phyloP scores from a whole-genome alignment of 768 basidiomycete species.

The Trametes maxima region DNA sequence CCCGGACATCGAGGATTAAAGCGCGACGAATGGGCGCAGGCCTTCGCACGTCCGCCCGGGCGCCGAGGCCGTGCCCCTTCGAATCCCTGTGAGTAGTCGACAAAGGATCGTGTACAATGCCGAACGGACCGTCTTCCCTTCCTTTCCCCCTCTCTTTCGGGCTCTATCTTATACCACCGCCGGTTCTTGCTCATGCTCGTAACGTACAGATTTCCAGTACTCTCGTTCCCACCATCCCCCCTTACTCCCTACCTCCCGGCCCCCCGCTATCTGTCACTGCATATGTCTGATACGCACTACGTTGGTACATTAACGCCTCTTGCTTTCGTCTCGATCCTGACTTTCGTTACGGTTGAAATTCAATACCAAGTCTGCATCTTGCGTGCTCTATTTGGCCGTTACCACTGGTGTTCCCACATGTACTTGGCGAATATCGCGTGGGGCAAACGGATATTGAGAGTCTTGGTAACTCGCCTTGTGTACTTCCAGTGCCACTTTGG shows the following conservation, averaged over 20 bases:
- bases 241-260: not conserved
- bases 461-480: too few relatives aligned
- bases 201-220: slow-evolving; percentile 17
- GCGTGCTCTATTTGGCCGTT: not conserved
- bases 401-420: too few relatives aligned
- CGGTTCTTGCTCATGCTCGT: slow-evolving; percentile 7
- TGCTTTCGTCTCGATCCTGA: slow-evolving; percentile 4
- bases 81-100: slow-evolving; percentile 4
- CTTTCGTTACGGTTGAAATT: not conserved
- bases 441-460: too few relatives aligned
- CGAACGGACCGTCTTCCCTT: not conserved
- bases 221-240: not conserved
- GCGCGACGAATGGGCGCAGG: not conserved
- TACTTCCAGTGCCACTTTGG: too few relatives aligned
- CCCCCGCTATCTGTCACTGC: slow-evolving; percentile 9
- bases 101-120: slow-evolving; percentile 6
- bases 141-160: slow-evolving; percentile 1
- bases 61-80: not conserved
- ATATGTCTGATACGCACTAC: slow-evolving; percentile 14
- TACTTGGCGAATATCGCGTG: too few relatives aligned
- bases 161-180: slow-evolving; percentile 12
- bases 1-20: slow-evolving; percentile 22
- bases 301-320: slow-evolving; percentile 7
- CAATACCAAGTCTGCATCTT: not conserved
- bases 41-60: not conserved